Evolutionary conservation across 306 rosid genomes (phyloP).

Genomic region (Trichosanthes cucumerina): DNA sequence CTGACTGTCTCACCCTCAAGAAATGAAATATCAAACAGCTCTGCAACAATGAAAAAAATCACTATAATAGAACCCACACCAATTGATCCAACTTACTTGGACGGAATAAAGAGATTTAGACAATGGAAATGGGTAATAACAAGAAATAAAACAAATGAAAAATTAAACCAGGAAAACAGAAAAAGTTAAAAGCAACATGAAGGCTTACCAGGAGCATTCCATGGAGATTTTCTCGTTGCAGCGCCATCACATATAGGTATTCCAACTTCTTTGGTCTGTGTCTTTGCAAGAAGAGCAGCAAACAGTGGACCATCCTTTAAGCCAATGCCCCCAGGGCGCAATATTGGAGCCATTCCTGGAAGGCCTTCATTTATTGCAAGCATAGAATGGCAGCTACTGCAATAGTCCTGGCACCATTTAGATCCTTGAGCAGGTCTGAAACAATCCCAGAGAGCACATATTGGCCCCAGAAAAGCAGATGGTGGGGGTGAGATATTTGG

Average conservation of each 20-base stretch:
- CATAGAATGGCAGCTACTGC: conserved; percentile 84
- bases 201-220: conserved; percentile 85
- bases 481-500: conserved; percentile 83
- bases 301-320: conserved; percentile 78
- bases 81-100: not conserved
- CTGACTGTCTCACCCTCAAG: conserved; percentile 81
- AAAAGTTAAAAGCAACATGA: not conserved
- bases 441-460: conserved; percentile 98
- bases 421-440: conserved; percentile 84
- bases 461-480: conserved; percentile 95
- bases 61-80: not conserved
- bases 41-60: conserved; percentile 26
- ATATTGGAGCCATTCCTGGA: conserved; percentile 81
- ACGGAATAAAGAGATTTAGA: not conserved
- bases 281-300: conserved; percentile 80
- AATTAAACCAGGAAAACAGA: not conserved
- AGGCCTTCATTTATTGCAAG: conserved; percentile 91
- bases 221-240: conserved; percentile 89
- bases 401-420: conserved; percentile 82
- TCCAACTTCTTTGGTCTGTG: conserved; percentile 83
- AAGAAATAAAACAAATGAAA: not conserved
- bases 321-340: conserved; percentile 87
- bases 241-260: conserved; percentile 97
- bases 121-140: not conserved
- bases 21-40: conserved; percentile 76